Evolutionary conservation across 495 filamentous ascomycete genomes (phyloP), one percentile per base, ranked within the genome.

Genomic region (Elasticomyces elasticus): DNA sequence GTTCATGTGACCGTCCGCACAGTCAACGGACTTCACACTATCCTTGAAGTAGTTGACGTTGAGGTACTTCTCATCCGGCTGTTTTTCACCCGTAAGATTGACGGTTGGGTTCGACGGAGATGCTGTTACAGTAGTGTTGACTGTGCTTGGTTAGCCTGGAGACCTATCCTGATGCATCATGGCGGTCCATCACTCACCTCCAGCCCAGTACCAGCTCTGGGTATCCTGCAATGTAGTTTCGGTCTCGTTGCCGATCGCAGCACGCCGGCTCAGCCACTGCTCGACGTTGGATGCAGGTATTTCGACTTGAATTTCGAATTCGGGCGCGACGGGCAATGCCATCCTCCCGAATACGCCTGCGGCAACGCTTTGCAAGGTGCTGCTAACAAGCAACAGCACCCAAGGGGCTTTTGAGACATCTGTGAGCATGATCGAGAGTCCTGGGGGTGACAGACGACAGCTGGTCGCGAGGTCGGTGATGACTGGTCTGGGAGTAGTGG

Each of bases 11-110:
- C 20, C 40, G n/a, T 22, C 20, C 20, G 40, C 12, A 22, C 40
- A 43, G 40, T 17, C 7, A 19, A 43, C 20, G 12, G 40, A 43
- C 20, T 43, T 43, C 13, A 19, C 40, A 7, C 10, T 19, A 43
- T 43, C 40, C 40, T 43, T 43, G 40, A 43, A 43, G 40, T 43
- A 43, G 40, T 43, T 22, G 6, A 43, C 20, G 40, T 43, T 43
- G 13, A 43, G 40, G n/a, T n/a, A 43, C 20, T 22, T n/a, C 40
- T 43, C 40, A 7, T 43, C 40, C 20, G 40, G 40, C n/a, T 43
- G 40, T 11, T 9, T 19, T 17, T 43, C 40, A 19, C 40, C 40
- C 20, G 40, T 43, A 22, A 43, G 40, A 43, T 43, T 43, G 40
- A 43, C 40, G 7, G 40, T 43, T n/a, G 40, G 40, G n/a, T 43